Percentiles rank a stretch among this genome's conserved stretches.
Evolutionary conservation across 2,329 filamentous ascomycete species (phyloP).

Genomic region (Phymatotrichopsis omnivora): DNA sequence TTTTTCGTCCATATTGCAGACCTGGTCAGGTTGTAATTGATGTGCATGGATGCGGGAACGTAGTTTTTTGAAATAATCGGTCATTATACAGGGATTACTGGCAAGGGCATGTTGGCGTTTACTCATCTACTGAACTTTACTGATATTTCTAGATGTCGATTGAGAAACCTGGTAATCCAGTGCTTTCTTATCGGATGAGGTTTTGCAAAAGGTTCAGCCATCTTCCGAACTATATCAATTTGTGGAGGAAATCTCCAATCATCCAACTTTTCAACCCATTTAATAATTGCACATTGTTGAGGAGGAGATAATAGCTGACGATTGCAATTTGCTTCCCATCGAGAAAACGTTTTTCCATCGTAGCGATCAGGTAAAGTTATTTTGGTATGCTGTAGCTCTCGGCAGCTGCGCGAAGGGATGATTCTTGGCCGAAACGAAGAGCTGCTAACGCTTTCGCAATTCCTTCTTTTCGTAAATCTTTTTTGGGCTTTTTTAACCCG

Average conservation of each 20-base stretch:
- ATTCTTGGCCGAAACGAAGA: no score
- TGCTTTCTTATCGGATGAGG: neutral
- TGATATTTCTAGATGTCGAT: constrained; percentile 10
- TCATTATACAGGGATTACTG: neutral
- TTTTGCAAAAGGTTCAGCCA: neutral
- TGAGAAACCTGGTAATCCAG: constrained; percentile 7
- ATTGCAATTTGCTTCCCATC: no score
- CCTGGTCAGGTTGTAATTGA: constrained; percentile 2
- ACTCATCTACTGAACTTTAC: constrained; percentile 6
- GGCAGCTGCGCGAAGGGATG: no score
- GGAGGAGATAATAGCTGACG: no score
- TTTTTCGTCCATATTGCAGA: constrained; percentile 16
- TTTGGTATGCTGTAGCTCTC: no score
- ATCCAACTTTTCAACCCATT: constrained; percentile 1
- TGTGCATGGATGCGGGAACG: neutral
- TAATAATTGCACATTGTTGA: neutral
- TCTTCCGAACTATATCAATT: neutral
- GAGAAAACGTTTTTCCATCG: no score
- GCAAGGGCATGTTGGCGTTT: constrained; percentile 4
- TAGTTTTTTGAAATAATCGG: constrained; percentile 14
- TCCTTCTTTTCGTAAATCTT: no score
- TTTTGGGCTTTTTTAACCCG: no score
- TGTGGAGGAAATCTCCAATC: constrained; percentile 8
- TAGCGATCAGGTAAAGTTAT: no score
- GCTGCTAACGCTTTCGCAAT: no score